Evolutionary conservation across 306 rosid genomes (phyloP).

Genomic region (Begonia peltatifolia): DNA sequence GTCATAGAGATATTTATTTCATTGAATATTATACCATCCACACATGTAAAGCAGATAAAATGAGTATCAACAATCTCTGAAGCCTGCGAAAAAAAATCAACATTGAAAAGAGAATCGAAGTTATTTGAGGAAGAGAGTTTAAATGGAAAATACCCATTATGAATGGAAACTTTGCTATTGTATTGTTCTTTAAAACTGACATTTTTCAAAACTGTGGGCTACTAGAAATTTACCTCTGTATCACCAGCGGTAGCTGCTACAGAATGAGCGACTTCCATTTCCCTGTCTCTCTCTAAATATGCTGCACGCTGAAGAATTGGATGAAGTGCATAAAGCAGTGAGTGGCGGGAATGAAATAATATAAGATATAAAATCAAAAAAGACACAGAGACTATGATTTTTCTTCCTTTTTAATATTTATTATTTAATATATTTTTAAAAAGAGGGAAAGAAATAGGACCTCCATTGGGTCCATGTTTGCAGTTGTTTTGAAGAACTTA

Average conservation of each 20-base stretch:
- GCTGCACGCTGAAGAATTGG: slow-evolving; percentile 49
- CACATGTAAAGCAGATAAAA: slow-evolving; percentile 75
- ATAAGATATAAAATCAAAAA: too few species aligned
- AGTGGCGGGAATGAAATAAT: neutral
- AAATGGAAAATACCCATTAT: neutral
- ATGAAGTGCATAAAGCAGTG: neutral
- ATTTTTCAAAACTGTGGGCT: too few species aligned
- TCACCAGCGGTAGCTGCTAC: slow-evolving; percentile 91
- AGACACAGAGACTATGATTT: too few species aligned
- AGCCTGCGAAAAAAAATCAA: slow-evolving; percentile 32
- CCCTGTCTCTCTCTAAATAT: slow-evolving; percentile 70
- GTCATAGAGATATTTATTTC: too few species aligned
- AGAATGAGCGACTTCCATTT: slow-evolving; percentile 90
- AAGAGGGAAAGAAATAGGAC: slow-evolving; percentile 22
- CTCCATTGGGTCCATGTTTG: slow-evolving; percentile 67
- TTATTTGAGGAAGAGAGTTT: neutral
- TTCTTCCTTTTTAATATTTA: too few species aligned
- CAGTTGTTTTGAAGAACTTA: slow-evolving; percentile 63
- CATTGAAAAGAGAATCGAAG: neutral
- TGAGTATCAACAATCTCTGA: slow-evolving; percentile 51
- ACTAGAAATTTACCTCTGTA: slow-evolving; percentile 27
- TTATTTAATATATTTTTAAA: neutral
- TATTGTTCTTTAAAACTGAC: too few species aligned
- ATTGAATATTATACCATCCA: slow-evolving; percentile 37
- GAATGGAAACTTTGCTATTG: too few species aligned